A percentile compares a stretch with the other conserved stretches of the same genome.
phyloP scores from a whole-genome alignment of 106 monocot genomes.

The Dactylorhiza incarnata region DNA sequence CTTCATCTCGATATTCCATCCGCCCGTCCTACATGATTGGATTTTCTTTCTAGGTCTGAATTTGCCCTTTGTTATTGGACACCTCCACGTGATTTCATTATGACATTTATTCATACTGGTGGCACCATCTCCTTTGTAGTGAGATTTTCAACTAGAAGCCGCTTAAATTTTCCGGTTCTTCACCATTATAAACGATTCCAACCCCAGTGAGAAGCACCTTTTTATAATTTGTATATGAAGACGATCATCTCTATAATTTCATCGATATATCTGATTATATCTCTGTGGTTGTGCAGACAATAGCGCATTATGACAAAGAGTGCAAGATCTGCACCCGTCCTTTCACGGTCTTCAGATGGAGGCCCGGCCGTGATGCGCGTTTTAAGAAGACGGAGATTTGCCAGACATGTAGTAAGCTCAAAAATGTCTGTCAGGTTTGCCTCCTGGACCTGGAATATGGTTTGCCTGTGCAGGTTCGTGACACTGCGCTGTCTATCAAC shows the following conservation, averaged over 20 bases:
- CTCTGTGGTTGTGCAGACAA: constrained; percentile 35
- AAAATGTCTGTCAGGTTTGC: constrained; percentile 92
- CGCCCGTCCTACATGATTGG: not conserved
- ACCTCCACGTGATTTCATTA: not conserved
- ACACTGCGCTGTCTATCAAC: constrained; percentile 83
- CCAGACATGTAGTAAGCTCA: constrained; percentile 75
- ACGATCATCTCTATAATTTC: not conserved
- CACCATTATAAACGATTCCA: no score
- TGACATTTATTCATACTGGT: not conserved
- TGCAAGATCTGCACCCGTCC: constrained; percentile 97
- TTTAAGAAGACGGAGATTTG: constrained; percentile 68
- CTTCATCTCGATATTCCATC: not conserved
- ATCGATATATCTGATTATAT: not conserved
- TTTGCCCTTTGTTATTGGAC: not conserved
- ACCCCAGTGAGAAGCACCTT: no score
- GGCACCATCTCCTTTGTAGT: not conserved
- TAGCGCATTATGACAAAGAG: constrained; percentile 92
- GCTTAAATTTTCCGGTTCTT: no score
- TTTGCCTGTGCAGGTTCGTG: constrained; percentile 91
- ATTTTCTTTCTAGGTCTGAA: not conserved
- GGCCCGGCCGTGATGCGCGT: constrained; percentile 88
- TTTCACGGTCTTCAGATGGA: constrained; percentile 96
- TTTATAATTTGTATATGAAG: no score
- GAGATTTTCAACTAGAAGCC: not conserved
- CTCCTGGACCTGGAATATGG: constrained; percentile 96